Evolutionary conservation across 192 early-diverging fungal species (phyloP).

Genomic region (Podila minutissima): DNA sequence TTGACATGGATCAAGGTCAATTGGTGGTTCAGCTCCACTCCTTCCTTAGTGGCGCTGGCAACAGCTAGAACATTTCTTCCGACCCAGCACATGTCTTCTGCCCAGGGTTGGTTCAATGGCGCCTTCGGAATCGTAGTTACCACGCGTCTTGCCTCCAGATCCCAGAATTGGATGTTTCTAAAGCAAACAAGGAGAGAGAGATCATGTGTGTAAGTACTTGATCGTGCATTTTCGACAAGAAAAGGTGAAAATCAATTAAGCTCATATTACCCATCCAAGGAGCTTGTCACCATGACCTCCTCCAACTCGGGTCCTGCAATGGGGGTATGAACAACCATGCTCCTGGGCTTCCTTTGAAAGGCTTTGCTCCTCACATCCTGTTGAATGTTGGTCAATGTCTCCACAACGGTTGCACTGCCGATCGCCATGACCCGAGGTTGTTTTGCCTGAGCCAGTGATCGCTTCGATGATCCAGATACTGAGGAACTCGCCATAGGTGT

Average conservation of each 20-base stretch:
- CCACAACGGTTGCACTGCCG: constrained; percentile 15
- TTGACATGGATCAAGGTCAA: constrained; percentile 27
- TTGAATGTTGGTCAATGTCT: constrained; percentile 33
- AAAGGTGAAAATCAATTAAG: neutral
- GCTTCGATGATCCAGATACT: neutral
- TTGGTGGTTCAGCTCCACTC: constrained; percentile 13
- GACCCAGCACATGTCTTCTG: constrained; percentile 50
- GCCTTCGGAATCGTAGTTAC: constrained; percentile 21
- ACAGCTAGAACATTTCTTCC: constrained; percentile 27
- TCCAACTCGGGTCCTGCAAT: constrained; percentile 34
- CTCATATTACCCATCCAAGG: constrained; percentile 31
- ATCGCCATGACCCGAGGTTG: constrained; percentile 2
- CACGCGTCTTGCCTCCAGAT: constrained; percentile 14
- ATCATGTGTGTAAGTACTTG: neutral
- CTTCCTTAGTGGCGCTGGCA: constrained; percentile 24
- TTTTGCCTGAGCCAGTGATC: neutral
- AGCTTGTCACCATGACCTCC: constrained; percentile 40
- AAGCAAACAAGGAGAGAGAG: neutral
- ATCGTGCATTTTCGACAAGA: neutral
- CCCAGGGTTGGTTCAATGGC: constrained; percentile 27
- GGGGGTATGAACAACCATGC: constrained; percentile 19
- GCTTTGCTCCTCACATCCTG: constrained; percentile 19
- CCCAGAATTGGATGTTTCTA: constrained; percentile 48
- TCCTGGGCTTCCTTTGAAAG: constrained; percentile 27
- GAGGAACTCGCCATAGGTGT: neutral